phyloP scores from a whole-genome alignment of 129 eudicot genomes.

The Silybum marianum region DNA sequence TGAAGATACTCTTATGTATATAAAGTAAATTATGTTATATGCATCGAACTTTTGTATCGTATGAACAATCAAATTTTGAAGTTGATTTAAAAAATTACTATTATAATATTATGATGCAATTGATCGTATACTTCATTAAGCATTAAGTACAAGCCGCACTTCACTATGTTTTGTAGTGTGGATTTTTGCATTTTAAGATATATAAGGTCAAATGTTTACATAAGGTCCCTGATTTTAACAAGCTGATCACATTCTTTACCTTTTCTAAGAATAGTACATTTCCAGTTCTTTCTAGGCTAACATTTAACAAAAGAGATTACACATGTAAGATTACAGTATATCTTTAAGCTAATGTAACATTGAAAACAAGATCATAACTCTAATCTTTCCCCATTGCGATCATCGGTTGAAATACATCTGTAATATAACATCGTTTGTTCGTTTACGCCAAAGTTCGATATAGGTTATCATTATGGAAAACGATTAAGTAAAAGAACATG shows the following conservation, averaged over 20 bases:
- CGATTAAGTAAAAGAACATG: background rate
- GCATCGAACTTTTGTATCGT: too few relatives aligned
- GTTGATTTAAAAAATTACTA: too few relatives aligned
- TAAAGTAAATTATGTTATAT: too few relatives aligned
- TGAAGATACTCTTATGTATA: too few relatives aligned
- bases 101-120: too few relatives aligned
- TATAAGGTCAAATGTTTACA: background rate
- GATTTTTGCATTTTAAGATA: too few relatives aligned
- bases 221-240: background rate
- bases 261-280: background rate
- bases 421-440: background rate
- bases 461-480: background rate
- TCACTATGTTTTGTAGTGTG: too few relatives aligned
- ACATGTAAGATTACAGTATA: background rate
- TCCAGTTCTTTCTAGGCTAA: background rate
- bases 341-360: background rate
- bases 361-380: background rate
- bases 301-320: background rate
- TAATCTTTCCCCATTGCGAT: background rate
- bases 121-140: too few relatives aligned
- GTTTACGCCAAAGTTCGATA: background rate
- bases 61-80: too few relatives aligned
- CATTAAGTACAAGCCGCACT: too few relatives aligned
- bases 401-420: background rate
- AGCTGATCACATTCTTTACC: background rate